phyloP scores from a whole-genome alignment of 768 basidiomycete genomes.

The Xanthoconium purpureum region DNA sequence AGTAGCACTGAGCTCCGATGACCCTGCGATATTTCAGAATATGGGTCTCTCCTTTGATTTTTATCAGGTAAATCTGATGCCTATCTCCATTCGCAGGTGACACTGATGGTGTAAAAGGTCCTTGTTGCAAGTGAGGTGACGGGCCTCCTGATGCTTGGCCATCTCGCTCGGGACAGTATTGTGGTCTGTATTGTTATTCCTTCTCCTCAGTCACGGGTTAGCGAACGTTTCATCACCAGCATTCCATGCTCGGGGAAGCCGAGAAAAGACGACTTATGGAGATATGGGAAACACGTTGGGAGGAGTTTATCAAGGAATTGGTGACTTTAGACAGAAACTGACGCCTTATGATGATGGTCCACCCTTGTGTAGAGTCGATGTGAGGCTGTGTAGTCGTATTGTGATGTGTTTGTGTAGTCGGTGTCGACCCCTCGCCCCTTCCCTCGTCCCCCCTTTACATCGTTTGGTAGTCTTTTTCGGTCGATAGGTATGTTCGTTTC shows the following conservation, averaged over 20 bases:
- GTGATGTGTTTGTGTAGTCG: conserved; percentile 17
- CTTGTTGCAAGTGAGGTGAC: conserved; percentile 67
- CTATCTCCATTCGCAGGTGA: not conserved
- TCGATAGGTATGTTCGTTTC: conserved; percentile 35
- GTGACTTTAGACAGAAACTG: not conserved
- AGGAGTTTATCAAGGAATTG: not conserved
- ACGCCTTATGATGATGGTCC: no score
- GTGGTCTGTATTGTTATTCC: conserved; percentile 23
- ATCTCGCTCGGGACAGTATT: conserved; percentile 71
- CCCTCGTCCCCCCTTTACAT: not conserved
- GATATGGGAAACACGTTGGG: conserved; percentile 51
- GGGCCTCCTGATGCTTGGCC: conserved; percentile 58
- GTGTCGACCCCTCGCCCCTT: conserved; percentile 2
- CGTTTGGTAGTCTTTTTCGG: not conserved
- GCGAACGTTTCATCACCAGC: not conserved
- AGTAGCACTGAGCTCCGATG: conserved; percentile 70
- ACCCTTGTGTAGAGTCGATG: no score
- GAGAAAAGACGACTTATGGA: conserved; percentile 45
- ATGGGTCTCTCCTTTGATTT: conserved; percentile 78
- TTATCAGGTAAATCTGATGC: conserved; percentile 51
- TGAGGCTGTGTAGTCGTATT: conserved; percentile 24
- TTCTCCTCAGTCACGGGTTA: not conserved
- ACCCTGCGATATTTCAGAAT: conserved; percentile 74
- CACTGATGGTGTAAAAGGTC: conserved; percentile 39
- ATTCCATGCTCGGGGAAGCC: conserved; percentile 46